Percentiles rank a stretch among this genome's conserved stretches.
phyloP scores from a whole-genome alignment of 2,329 filamentous ascomycete species.

The Verticillium tricorpus region DNA sequence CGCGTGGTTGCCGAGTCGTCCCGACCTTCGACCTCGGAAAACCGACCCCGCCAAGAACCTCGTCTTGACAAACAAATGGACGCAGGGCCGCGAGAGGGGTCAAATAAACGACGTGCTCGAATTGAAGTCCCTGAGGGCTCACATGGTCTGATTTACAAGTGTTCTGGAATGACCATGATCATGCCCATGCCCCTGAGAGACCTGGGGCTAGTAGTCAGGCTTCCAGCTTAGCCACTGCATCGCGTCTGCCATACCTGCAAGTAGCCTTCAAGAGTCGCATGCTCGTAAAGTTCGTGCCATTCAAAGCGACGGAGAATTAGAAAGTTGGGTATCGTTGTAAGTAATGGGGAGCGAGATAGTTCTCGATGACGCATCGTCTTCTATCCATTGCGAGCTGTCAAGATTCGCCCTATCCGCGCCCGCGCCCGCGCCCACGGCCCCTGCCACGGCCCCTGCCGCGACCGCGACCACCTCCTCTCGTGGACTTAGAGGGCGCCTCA shows the following conservation, averaged over 20 bases:
- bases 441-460: constrained; percentile 29
- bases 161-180: background rate
- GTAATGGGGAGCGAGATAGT: background rate
- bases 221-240: background rate
- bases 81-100: background rate
- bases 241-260: background rate
- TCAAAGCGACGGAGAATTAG: background rate
- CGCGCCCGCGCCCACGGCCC: constrained; percentile 16
- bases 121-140: background rate
- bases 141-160: background rate
- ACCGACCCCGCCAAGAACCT: too few relatives aligned
- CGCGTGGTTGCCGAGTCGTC: background rate
- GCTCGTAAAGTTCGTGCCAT: background rate
- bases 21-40: background rate
- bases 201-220: background rate
- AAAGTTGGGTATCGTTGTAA: background rate
- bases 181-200: background rate
- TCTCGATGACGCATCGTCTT: background rate
- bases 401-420: constrained; percentile 6
- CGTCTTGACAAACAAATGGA: background rate
- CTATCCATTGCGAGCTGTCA: background rate
- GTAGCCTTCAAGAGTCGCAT: background rate
- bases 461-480: constrained; percentile 29
- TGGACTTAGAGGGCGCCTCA: constrained; percentile 31
- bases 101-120: background rate